These are phyloP conservation scores for Calonectria montana DNA, from an alignment of 2,329 filamentous ascomycete species.

Conservation along the genomic window DNA sequence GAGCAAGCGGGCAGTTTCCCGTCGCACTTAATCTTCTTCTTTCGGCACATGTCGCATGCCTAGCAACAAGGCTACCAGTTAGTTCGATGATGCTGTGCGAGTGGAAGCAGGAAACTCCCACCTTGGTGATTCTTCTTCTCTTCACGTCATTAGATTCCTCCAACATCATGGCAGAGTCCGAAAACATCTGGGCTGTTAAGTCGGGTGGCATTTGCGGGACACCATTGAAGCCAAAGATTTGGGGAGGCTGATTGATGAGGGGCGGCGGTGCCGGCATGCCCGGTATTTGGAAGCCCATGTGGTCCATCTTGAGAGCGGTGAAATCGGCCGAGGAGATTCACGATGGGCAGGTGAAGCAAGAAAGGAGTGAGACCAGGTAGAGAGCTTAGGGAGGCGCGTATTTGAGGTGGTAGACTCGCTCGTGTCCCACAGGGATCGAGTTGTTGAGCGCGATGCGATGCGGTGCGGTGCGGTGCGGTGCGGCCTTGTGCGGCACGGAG, in stretches of 20 bases:
- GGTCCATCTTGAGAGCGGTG: slow-evolving; percentile 50
- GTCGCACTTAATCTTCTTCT: slow-evolving; percentile 98
- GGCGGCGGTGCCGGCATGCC: slow-evolving; percentile 67
- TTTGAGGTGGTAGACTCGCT: background rate
- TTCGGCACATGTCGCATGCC: slow-evolving; percentile 97
- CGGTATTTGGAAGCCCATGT: slow-evolving; percentile 69
- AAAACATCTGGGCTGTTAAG: slow-evolving; percentile 69
- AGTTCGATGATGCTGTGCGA: slow-evolving; percentile 19
- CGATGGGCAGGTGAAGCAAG: slow-evolving; percentile 9
- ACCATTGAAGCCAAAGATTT: slow-evolving; percentile 77
- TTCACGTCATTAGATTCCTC: slow-evolving; percentile 85
- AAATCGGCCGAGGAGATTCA: background rate
- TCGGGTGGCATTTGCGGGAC: slow-evolving; percentile 67
- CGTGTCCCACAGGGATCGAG: background rate
- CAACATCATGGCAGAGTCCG: slow-evolving; percentile 65
- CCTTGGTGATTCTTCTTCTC: slow-evolving; percentile 86
- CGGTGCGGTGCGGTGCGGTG: slow-evolving; percentile 7
- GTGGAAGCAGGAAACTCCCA: slow-evolving; percentile 53
- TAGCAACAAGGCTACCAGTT: slow-evolving; percentile 48
- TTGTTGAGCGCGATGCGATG: slow-evolving; percentile 3
- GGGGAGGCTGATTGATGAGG: slow-evolving; percentile 74
- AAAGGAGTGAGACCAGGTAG: background rate
- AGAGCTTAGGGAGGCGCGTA: background rate
- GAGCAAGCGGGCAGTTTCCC: slow-evolving; percentile 95
- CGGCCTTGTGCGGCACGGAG: slow-evolving; percentile 2